Evolutionary conservation across 352 stramenopile species (phyloP), one percentile per base, ranked within the genome.

Genomic region (Elongisporangium prolatum): DNA sequence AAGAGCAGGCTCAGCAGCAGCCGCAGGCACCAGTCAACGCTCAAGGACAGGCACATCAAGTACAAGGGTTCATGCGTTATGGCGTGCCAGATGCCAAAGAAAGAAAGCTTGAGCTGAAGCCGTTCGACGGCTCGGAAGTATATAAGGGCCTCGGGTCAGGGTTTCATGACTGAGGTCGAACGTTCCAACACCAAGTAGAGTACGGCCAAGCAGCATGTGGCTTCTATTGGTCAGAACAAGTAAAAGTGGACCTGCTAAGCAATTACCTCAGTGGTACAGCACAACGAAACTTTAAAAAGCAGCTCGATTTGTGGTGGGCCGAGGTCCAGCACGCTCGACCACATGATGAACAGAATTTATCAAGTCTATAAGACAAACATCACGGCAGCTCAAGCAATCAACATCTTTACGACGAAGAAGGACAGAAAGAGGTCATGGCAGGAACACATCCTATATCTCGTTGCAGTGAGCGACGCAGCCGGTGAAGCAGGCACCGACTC

Each of bases 361-460:
- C 48, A 68, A 10, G 59, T 56, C 1, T 68, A 64, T 18, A 18
- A n/a, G 13, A 65, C 56, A 0, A 68, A 52, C 17, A 68, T 65
- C 16, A 65, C 56, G 0, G 34, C 61, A 10, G 25, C 47, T 25
- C 53, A 68, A 13, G 37, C 28, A 4, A 68, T 65, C 56, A 60
- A 60, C 24, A 28, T 65, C 3, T 72, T 68, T 28, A 72, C 65
- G 0, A 40, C 22, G 17, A 7, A 1, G 13, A 68, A 63, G 34
- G 48, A 28, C 52, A 2, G 48, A 0, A 72, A 63, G 21, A 18
- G 55, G 2, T 58, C 34, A 0, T 68, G 48, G 56, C 44, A 56
- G 0, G 61, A 68, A 20, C 65, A 68, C 47, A 62, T 54, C n/a
- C 16, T 68, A 5, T 68, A 68, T 21, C 16, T 63, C 37, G 60